Conservation (phyloP, 2,329 filamentous ascomycete species). For the Scedosporium apiospermum region DNA sequence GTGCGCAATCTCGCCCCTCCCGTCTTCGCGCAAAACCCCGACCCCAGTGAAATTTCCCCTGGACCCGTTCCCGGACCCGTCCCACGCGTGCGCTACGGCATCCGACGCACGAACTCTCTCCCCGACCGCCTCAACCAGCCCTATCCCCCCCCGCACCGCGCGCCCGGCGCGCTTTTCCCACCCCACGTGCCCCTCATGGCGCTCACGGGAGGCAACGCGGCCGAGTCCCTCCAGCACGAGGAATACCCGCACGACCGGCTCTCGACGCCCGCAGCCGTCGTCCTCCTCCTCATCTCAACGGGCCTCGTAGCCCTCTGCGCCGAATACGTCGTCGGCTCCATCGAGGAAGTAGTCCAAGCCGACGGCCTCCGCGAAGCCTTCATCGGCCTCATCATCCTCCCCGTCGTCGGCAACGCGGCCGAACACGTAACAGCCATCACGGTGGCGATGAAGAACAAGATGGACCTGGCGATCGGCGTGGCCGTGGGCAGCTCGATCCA, state of each 20-base stretch:
- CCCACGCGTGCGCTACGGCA: constrained; percentile 51
- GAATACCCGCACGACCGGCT: constrained; percentile 30
- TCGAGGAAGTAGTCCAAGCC: constrained; percentile 49
- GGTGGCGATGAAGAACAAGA: constrained; percentile 66
- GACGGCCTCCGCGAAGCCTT: constrained; percentile 55
- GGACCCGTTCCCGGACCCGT: constrained; percentile 31
- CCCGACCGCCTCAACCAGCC: constrained; percentile 54
- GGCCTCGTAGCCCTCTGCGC: constrained; percentile 59
- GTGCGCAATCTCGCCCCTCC: constrained; percentile 61
- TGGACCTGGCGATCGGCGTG: constrained; percentile 65
- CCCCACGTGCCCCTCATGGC: constrained; percentile 32
- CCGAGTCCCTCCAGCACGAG: constrained; percentile 14
- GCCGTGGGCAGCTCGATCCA: constrained; percentile 64
- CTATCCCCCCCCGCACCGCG: constrained; percentile 26
- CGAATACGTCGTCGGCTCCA: constrained; percentile 61
- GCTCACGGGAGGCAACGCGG: constrained; percentile 18
- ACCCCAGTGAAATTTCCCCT: constrained; percentile 13
- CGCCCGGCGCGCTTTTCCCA: constrained; percentile 41
- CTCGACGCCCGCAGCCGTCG: constrained; percentile 44
- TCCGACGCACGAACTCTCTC: constrained; percentile 65
- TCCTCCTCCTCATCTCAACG: constrained; percentile 56
- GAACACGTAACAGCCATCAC: constrained; percentile 65
- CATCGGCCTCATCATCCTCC: constrained; percentile 62
- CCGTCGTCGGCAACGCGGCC: constrained; percentile 64
- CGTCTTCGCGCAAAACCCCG: constrained; percentile 49